Evolutionary conservation across 495 filamentous ascomycete species (phyloP), one percentile per base, ranked within the genome.

Genomic region (Pyrenula aspistea): DNA sequence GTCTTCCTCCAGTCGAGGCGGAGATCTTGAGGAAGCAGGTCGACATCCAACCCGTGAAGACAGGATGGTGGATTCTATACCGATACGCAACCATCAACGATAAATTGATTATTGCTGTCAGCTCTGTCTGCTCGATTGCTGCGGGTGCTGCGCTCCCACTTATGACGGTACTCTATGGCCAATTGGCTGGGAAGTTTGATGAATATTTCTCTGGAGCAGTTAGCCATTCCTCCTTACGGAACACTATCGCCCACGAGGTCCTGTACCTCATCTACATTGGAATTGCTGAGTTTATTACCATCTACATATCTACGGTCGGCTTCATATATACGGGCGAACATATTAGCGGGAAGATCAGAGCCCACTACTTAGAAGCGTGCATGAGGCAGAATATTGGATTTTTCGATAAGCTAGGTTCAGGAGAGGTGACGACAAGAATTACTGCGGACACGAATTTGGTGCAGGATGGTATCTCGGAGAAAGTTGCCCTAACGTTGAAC

Each of bases 71-170:
- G 55, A 83, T 75, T 0, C 73, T 60, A 11, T 90, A 81, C 63
- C 79, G 87, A 52, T 91, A 87, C 69, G 79, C 87, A n/a, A 87
- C 83, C 10, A 75, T 67, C 42, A 81, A 81, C 57, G 88, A 91
- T 67, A 60, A 83, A 1, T 60, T 87, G 56, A 83, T 91, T 61
- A 80, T 91, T 58, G 62, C 66, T 20, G 67, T 84, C 51, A 76
- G 76, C 48, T 61, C 72, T 19, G 56, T 90, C 36, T 78, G 73
- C 56, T 74, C 87, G 53, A 84, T 91, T 60, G 79, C 74, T 22
- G 85, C 77, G n/a, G 88, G 87, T 25, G 85, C 87, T 53, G 84
- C 80, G 11, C 67, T 90, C 63, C 88, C 88, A 2, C 69, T 91
- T 53, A 89, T 91, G 85, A 91, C 88, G 0, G 75, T 91, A 22